Evolutionary conservation across 2,329 filamentous ascomycete genomes (phyloP), one percentile per base, ranked within the genome.

Genomic region (Amauroascus niger): DNA sequence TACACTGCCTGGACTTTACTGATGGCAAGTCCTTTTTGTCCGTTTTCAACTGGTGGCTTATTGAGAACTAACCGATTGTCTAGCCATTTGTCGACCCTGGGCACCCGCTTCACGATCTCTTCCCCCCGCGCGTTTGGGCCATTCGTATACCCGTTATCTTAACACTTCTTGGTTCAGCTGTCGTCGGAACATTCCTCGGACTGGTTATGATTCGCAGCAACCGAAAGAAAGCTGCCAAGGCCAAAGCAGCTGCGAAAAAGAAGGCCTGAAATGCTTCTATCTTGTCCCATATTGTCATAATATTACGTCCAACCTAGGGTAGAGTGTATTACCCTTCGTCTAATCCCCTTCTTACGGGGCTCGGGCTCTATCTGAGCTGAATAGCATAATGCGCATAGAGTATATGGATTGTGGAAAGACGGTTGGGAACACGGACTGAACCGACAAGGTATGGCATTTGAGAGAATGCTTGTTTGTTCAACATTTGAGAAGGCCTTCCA

Each of bases 181-280:
- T 98, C 56, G 91, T 98, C 57, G 93, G 93, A 59, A 94, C 88
- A 57, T 98, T 98, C 78, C 79, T 98, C 62, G 86, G 87, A 65
- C 84, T 95, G 67, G 91, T 98, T 67, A 98, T 98, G 93, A 97
- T 98, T 75, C 83, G 88, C 70, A 97, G 91, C 79, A 96, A 96
- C 78, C 80, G 86, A 71, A 97, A 97, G 82, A 96, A 93, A 82
- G 88, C 88, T 2, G 84, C 88, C 62, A 98, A 97, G 80, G 86
- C 86, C 59, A 90, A 89, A 73, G 85, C 86, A 54, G 84, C 86
- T 18, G 69, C 74, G 39, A 88, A 88, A 78, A 95, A 95, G 83
- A 93, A 94, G 83, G 82, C 84, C 57, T 88, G 78, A 76, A 37
- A 11, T 7, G 14, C 32, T 18, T 28, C 18, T 28, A 6, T 5